Evolutionary conservation across 2,329 filamentous ascomycete genomes (phyloP).

Genomic region (Escovopsis sp.): DNA sequence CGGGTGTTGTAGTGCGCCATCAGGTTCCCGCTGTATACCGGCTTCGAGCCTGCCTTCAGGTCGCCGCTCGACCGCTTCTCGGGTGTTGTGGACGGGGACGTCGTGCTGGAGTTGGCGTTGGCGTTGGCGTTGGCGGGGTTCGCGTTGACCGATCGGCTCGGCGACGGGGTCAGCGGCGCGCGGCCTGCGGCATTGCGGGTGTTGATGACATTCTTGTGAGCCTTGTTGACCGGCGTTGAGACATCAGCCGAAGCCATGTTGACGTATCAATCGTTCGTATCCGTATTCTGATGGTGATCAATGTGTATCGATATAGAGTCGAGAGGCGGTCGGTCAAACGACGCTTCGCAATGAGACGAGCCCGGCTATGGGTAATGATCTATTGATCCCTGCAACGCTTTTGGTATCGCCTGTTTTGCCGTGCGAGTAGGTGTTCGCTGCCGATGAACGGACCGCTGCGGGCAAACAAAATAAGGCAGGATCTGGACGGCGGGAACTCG

Average conservation of each 20-base stretch:
- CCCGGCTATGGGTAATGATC: background rate
- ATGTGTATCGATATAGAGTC: conserved; percentile 3
- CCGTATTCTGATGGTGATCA: too few species aligned
- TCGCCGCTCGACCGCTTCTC: conserved; percentile 42
- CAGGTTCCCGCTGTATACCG: conserved; percentile 68
- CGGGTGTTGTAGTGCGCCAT: conserved; percentile 50
- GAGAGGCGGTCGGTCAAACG: background rate
- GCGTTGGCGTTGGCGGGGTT: conserved; percentile 40
- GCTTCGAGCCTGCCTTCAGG: conserved; percentile 44
- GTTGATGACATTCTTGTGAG: conserved; percentile 84
- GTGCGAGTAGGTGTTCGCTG: too few species aligned
- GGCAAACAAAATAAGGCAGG: too few species aligned
- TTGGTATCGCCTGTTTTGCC: too few species aligned
- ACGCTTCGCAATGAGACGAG: background rate
- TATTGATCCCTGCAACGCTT: background rate
- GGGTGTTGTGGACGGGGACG: conserved; percentile 67
- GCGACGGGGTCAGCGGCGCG: conserved; percentile 87
- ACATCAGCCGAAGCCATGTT: conserved; percentile 70
- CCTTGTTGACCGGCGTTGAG: conserved; percentile 76
- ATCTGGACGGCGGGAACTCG: too few species aligned
- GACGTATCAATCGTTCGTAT: conserved; percentile 12
- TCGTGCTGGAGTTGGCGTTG: too few species aligned
- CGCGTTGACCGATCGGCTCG: conserved; percentile 45
- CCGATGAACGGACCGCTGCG: too few species aligned
- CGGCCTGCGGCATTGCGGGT: conserved; percentile 86